Evolutionary conservation across 106 monocot species (phyloP), one percentile per base, ranked within the genome.

Genomic region (Phalaenopsis aphrodite): DNA sequence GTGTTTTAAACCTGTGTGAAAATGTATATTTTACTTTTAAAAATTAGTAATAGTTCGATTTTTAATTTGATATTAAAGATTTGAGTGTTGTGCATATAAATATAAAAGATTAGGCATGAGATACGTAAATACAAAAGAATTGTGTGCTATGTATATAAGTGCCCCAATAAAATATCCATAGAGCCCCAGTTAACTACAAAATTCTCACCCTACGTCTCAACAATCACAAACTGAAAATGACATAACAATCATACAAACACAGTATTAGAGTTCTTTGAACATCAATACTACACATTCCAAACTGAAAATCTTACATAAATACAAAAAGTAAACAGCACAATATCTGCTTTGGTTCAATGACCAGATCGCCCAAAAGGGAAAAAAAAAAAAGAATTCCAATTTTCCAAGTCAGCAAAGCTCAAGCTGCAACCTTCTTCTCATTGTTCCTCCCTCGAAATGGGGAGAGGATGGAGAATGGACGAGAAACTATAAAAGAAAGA

Each of bases 381-480:
- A 56, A 56, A 56, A 61, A 61, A 61, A 61, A 61, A 21, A 61
- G 21, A 61, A 21, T n/a, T 5, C 1, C 69, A 8, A 30, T 30
- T 38, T 5, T 74, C 74, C 43, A 19, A 69, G 39, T 39, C 42
- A n/a, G 43, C 8, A 9, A 43, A 15, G 6, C 52, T 84, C 79
- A 79, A 56, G 72, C 80, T 64, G 78, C 78, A 42, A 56, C 49
- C 78, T 86, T 91, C 84, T 88, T 91, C 56, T 90, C 90, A 41
- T 76, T 86, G 61, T 37, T 76, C 83, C 86, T 91, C 74, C 77
- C 77, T 18, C 88, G 86, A 80, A 91, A 91, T 6, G 91, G 86
- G 5, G 91, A 82, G 76, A 91, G 86, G n/a, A 91, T 84, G 30
- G 86, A 88, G 79, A 91, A 91, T 8, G 82, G 72, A 43, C 91